A percentile compares a stretch with the other conserved stretches of the same genome.
Conservation (phyloP, 306 rosid species). For the Castanea crenata region DNA sequence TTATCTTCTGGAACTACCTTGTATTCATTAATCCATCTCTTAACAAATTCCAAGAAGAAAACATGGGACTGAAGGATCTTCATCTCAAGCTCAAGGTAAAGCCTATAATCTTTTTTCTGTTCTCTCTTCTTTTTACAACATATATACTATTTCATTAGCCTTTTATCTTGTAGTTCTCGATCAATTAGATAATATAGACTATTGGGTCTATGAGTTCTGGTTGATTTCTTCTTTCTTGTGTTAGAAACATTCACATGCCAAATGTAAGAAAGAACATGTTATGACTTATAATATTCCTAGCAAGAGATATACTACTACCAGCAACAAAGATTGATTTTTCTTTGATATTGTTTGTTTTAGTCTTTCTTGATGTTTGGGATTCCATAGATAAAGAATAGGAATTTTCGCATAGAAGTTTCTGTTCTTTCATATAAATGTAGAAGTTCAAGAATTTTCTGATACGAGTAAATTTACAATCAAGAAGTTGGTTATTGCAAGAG, state of each 20-base stretch:
- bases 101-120: neutral
- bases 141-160: neutral
- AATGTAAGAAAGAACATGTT: neutral
- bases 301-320: neutral
- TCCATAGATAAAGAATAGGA: neutral
- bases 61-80: conserved; percentile 43
- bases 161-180: conserved; percentile 3
- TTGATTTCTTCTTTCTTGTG: neutral
- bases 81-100: conserved; percentile 41
- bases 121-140: neutral
- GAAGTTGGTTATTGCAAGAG: too few relatives aligned
- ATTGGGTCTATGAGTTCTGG: neutral
- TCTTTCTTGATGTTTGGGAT: neutral
- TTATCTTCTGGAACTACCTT: neutral
- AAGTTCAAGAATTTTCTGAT: neutral
- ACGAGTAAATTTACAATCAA: neutral
- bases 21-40: conserved; percentile 4
- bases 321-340: neutral
- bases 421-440: neutral
- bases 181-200: neutral
- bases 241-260: neutral
- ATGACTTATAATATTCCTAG: neutral
- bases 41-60: conserved; percentile 3
- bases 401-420: neutral
- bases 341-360: neutral